Evolutionary conservation across 2,329 filamentous ascomycete species (phyloP), one percentile per base, ranked within the genome.

Genomic region (Xylariomycetidae sp.): DNA sequence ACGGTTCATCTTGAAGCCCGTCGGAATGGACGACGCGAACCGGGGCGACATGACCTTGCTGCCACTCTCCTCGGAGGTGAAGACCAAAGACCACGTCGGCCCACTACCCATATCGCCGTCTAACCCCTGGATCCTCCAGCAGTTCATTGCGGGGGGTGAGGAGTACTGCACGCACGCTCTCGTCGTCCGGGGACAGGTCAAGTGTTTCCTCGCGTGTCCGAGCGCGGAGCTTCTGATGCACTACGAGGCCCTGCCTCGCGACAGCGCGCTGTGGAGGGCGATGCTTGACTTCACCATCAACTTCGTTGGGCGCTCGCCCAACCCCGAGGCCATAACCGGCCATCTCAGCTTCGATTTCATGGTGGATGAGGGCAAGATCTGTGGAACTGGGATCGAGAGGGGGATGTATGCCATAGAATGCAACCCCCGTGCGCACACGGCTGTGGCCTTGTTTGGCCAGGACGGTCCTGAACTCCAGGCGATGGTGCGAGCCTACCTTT

Each of bases 81-180:
- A 75, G 38, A 87, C 82, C 0, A 64, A 66, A 27, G 50, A 57
- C 1, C 67, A 80, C 43, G 55, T 86, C 16, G 63, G 66, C 11
- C 58, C 62, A 12, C 64, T 88, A 11, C 61, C 54, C 2, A 74
- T 82, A 26, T 74, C 74, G 3, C 56, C 64, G 10, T 51, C 67
- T 0, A 63, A 66, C 3, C 74, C 81, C 0, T 86, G 79, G 70
- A 67, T 87, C 38, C 53, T 88, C 16, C 82, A 89, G 50, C 77
- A 87, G 50, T 85, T 72, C 53, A 74, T 85, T 41, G 37, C 49
- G 0, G 66, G 70, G 0, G 72, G 75, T 1, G 64, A 67, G 0
- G 82, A 88, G 53, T 88, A 80, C 52, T 85, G 80, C 56, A 86
- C 84, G 0, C 83, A 88, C 45, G 63, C 82, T 0, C 64, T 88